Percentiles rank a stretch among this genome's conserved stretches.
phyloP scores from a whole-genome alignment of 208 protist genomes.

The Crithidia fasciculata region DNA sequence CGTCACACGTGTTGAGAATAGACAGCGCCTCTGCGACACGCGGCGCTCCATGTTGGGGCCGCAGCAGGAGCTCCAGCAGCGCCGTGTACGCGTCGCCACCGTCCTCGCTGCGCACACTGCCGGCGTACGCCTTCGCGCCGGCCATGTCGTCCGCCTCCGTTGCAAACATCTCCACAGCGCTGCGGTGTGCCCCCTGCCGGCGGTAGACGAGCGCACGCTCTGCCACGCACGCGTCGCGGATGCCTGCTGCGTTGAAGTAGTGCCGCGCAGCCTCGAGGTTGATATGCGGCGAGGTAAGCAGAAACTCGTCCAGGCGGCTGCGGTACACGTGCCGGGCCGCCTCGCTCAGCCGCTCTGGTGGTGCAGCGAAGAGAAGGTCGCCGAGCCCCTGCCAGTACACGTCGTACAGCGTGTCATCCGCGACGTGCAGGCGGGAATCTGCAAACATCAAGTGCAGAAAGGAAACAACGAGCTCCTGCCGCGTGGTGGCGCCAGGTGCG shows the following conservation, averaged over 20 bases:
- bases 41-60: constrained; percentile 12
- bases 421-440: constrained; percentile 10
- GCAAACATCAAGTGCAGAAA: constrained; percentile 21
- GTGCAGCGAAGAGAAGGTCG: constrained; percentile 23
- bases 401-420: constrained; percentile 23
- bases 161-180: constrained; percentile 71
- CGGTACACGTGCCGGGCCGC: constrained; percentile 14
- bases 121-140: constrained; percentile 61
- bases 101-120: constrained; percentile 35
- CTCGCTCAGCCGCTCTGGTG: background rate
- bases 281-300: constrained; percentile 44
- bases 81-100: constrained; percentile 46
- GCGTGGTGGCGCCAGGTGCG: background rate
- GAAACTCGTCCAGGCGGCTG: constrained; percentile 43
- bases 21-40: constrained; percentile 47
- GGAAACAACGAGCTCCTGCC: constrained; percentile 15
- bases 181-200: constrained; percentile 51
- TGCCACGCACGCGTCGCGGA: constrained; percentile 24
- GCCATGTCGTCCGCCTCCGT: constrained; percentile 44
- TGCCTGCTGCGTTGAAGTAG: constrained; percentile 54
- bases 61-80: constrained; percentile 45
- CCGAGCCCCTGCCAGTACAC: constrained; percentile 28
- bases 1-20: constrained; percentile 50
- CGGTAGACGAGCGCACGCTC: constrained; percentile 74
- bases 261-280: constrained; percentile 25